These are phyloP conservation scores for Boletus rubroflammeus DNA, from an alignment of 768 basidiomycete genomes.

Conservation along the genomic window DNA sequence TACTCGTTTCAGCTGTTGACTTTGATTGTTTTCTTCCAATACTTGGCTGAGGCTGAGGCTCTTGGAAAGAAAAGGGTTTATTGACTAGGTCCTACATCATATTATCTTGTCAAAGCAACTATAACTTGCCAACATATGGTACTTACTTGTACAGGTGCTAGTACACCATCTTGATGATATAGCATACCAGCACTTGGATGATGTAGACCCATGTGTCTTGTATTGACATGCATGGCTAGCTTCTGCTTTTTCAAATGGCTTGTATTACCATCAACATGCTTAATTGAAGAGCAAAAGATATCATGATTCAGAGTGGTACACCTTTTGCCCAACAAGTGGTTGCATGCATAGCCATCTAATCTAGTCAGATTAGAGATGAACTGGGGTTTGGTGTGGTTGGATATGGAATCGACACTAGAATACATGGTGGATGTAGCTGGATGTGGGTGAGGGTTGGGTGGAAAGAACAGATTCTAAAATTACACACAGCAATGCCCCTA, in stretches of 20 bases:
- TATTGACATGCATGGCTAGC: constrained; percentile 17
- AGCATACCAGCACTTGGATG: neutral
- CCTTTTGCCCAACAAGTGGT: constrained; percentile 2
- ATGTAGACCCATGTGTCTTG: constrained; percentile 10
- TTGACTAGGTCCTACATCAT: neutral
- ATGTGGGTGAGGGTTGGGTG: neutral
- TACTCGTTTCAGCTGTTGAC: rapidly evolving
- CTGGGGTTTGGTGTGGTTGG: neutral
- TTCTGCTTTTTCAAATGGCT: constrained; percentile 3
- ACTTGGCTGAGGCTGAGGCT: neutral
- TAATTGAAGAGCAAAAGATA: neutral
- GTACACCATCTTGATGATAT: neutral
- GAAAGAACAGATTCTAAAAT: neutral
- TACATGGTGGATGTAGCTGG: constrained; percentile 1
- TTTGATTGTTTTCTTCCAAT: neutral
- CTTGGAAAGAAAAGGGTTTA: neutral
- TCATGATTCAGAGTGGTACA: neutral
- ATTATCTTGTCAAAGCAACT: neutral
- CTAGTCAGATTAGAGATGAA: neutral
- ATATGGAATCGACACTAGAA: neutral
- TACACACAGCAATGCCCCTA: neutral
- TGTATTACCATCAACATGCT: neutral
- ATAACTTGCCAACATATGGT: neutral
- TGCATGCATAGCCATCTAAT: neutral
- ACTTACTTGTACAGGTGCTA: constrained; percentile 8